Percentiles rank a stretch among this genome's conserved stretches.
Conservation (phyloP, 345 rosid species). For the Eucalyptus cloeziana region DNA sequence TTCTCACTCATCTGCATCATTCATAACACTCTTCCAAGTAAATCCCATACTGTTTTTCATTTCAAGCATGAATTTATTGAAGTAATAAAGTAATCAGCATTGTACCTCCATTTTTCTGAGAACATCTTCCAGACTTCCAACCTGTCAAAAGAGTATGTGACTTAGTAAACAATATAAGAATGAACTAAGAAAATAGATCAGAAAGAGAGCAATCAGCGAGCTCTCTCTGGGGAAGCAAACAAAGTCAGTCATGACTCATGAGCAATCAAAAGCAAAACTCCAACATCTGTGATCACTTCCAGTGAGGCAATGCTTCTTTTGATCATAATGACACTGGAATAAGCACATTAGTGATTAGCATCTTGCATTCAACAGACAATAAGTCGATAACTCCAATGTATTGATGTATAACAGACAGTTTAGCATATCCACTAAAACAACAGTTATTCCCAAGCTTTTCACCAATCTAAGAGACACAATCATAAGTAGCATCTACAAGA, state of each 20-base stretch:
- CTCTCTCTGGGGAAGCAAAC: not conserved
- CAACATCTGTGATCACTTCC: not conserved
- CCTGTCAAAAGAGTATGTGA: constrained; percentile 24
- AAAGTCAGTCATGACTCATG: not conserved
- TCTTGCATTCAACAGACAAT: not conserved
- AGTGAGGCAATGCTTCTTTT: not conserved
- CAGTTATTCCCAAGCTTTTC: not conserved
- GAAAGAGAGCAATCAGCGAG: not conserved
- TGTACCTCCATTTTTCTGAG: constrained; percentile 88
- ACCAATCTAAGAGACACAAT: not conserved
- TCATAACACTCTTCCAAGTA: not conserved
- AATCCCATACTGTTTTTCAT: not conserved
- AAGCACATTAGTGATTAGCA: not conserved
- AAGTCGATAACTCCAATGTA: not conserved
- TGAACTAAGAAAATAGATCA: not conserved
- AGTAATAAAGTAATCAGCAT: not conserved
- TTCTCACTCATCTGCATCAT: constrained; percentile 60
- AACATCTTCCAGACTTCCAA: constrained; percentile 90
- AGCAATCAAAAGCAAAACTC: not conserved
- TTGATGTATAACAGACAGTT: not conserved
- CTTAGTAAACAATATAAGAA: not conserved
- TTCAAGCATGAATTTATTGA: not conserved
- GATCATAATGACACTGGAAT: not conserved
- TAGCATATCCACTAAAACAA: not conserved
- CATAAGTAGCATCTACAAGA: not conserved